These are phyloP conservation scores for Geotrichum klebahnii DNA, from an alignment of 1,139 yeast genomes.

Conservation along the genomic window DNA sequence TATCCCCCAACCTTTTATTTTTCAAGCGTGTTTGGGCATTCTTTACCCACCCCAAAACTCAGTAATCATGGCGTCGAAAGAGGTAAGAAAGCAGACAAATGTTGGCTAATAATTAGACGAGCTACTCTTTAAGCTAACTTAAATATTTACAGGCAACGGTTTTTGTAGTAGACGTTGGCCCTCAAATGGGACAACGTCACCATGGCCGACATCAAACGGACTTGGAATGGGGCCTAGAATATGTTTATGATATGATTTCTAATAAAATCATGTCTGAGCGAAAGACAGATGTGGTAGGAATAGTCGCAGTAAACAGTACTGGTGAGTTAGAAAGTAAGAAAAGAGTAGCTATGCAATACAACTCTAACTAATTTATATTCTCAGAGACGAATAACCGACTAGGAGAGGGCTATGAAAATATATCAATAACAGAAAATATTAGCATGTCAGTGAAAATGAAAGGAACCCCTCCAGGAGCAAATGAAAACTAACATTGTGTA, in stretches of 20 bases:
- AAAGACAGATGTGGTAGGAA: slow-evolving; percentile 54
- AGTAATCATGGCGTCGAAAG: slow-evolving; percentile 12
- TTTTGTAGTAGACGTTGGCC: slow-evolving; percentile 52
- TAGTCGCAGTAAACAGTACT: slow-evolving; percentile 44
- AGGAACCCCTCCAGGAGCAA: too few species aligned
- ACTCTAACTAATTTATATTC: not conserved
- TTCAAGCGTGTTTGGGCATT: not conserved
- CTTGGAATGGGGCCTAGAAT: slow-evolving; percentile 43
- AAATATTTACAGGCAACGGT: slow-evolving; percentile 43
- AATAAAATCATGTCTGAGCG: slow-evolving; percentile 48
- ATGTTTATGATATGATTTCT: slow-evolving; percentile 45
- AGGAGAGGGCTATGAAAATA: slow-evolving; percentile 9
- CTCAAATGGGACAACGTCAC: slow-evolving; percentile 42
- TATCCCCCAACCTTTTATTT: not conserved
- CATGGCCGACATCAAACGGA: slow-evolving; percentile 34
- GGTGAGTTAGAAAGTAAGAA: too few species aligned
- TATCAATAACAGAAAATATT: slow-evolving; percentile 7
- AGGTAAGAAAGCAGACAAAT: not conserved
- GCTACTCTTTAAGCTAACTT: not conserved
- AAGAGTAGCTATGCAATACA: not conserved
- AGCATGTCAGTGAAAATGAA: slow-evolving; percentile 11
- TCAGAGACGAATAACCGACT: slow-evolving; percentile 9
- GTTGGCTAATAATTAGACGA: too few species aligned
- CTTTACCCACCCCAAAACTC: not conserved
- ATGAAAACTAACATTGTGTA: too few species aligned